phyloP scores from a whole-genome alignment of 768 basidiomycete genomes.

The Mycena polygramma region DNA sequence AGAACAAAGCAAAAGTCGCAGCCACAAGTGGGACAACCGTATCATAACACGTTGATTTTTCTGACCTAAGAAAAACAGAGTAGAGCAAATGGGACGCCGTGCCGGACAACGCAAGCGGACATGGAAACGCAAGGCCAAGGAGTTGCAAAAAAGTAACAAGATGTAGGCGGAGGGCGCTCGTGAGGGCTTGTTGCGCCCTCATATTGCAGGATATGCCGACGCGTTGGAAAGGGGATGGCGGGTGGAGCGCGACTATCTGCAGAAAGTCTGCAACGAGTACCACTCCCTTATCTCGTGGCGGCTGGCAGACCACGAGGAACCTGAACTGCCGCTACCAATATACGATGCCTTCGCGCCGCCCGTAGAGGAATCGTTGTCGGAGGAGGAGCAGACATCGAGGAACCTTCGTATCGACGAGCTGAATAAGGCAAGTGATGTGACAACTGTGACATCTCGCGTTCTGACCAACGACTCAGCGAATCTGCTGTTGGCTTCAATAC shows the following conservation, averaged over 20 bases:
- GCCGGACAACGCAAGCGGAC: not conserved
- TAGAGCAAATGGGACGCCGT: too few species aligned
- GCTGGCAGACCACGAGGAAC: slow-evolving; percentile 11
- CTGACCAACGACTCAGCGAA: not conserved
- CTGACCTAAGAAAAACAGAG: too few species aligned
- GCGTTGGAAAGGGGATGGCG: slow-evolving; percentile 11
- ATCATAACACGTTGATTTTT: too few species aligned
- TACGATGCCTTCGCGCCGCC: not conserved
- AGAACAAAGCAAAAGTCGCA: too few species aligned
- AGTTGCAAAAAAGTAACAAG: not conserved
- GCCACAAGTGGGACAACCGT: too few species aligned
- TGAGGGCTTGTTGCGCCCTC: slow-evolving; percentile 1
- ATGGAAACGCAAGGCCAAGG: slow-evolving; percentile 6
- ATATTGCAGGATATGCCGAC: slow-evolving; percentile 13
- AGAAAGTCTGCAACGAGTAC: slow-evolving; percentile 22
- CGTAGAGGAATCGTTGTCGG: too few species aligned
- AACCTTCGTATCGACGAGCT: not conserved
- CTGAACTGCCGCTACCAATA: not conserved
- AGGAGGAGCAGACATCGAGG: not conserved
- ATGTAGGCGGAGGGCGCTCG: slow-evolving; percentile 12
- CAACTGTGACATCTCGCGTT: not conserved
- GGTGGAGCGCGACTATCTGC: slow-evolving; percentile 12
- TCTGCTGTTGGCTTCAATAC: slow-evolving; percentile 20
- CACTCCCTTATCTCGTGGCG: not conserved
- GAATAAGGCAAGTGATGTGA: not conserved